phyloP scores from a whole-genome alignment of 1,139 yeast species.

The Pichia sp. region DNA sequence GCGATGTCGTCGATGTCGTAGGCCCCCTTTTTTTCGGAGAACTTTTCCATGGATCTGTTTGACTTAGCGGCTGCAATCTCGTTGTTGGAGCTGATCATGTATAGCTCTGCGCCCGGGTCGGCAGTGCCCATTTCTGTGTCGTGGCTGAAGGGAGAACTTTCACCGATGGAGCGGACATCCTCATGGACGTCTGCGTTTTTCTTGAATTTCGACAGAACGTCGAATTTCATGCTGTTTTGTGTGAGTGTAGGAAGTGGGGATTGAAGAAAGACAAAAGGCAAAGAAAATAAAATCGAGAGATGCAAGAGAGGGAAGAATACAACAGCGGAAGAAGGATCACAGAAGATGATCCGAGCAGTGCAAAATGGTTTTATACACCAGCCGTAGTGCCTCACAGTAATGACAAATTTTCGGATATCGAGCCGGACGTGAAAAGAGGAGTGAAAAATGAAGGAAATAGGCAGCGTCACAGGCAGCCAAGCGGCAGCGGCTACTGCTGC shows the following conservation, averaged over 20 bases:
- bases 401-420: neutral
- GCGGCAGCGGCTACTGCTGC: neutral
- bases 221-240: conserved; percentile 1
- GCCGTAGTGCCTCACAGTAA: neutral
- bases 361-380: neutral
- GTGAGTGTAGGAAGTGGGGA: too few species aligned
- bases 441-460: too few species aligned
- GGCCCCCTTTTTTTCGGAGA: neutral
- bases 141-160: conserved; percentile 14
- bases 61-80: neutral
- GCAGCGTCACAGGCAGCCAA: neutral
- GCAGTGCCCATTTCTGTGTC: neutral
- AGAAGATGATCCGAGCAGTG: neutral
- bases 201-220: conserved; percentile 1
- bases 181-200: neutral
- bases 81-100: neutral
- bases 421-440: too few species aligned
- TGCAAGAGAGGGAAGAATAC: too few species aligned
- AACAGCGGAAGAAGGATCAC: neutral
- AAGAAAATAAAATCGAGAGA: too few species aligned
- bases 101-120: neutral
- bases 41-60: neutral
- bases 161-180: neutral
- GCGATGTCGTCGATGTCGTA: conserved; percentile 7
- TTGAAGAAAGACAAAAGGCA: too few species aligned